Evolutionary conservation across 495 filamentous ascomycete species (phyloP), one percentile per base, ranked within the genome.

Genomic region (Penicillium waksmanii): DNA sequence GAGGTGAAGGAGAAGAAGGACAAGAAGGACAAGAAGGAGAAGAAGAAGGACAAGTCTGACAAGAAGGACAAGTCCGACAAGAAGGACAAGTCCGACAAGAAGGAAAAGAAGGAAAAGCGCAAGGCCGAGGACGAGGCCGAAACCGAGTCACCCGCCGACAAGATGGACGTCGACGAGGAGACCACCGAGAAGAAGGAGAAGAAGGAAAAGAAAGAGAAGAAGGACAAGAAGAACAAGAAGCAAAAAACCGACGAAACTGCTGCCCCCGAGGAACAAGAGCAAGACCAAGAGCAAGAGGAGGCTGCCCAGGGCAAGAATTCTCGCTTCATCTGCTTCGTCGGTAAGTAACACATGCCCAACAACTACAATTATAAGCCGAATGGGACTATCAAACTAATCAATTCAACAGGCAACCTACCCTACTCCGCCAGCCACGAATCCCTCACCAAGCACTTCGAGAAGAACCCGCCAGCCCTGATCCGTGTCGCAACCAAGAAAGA

Each of bases 281-380:
- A 63, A 51, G 52, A 59, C 7, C 62, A 70, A 12, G 64, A 75
- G 53, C 61, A 57, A 52, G 63, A 62, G 27, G 63, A 65, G 17
- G 59, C 66, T 5, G 23, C 6, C 27, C 27, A 53, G 17, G 21
- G 19, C 63, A 87, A 87, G 68, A 68, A 74, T 18, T 65, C 78
- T 23, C 84, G 92, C 57, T 96, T 96, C 80, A 93, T 96, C 59
- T 85, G 87, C 71, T 96, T 97, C 77, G 83, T 96, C 57, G 89
- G 89, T 88, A 76, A 51, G 66, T 68, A n/a, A 44, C 55, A 50
- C 43, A 9, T 19, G 11, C 53, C 48, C 47, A 17, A 33, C 11
- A 18, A 23, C 2, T 0, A 35, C 47, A 11, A 51, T 36, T 23
- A 31, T n/a, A 57, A 8, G 13, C 12, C n/a, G 13, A 40, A 51